Base-by-base conservation (phyloP, 2,329 filamentous ascomycete species). In the Fusarium foetens region DNA sequence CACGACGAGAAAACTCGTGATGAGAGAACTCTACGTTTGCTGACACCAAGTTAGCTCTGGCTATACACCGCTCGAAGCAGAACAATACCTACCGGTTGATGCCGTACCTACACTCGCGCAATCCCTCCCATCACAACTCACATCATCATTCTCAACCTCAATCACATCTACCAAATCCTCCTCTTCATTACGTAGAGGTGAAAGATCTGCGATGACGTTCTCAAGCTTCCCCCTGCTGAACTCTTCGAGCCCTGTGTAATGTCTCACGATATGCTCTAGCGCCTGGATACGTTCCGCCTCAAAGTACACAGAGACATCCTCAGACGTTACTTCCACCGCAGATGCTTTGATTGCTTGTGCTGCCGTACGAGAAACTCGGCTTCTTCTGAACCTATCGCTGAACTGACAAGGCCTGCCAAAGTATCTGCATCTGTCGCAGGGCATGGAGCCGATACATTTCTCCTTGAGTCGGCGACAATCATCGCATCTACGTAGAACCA, bases 391-490 rank as follows among this genome's bases (percentile, higher is more conserved):
- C 27, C 62, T 58, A 10, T 75, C 53, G 29, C 53, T 73, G 69
- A 73, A 74, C 19, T 66, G 51, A 45, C 67, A 70, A 11, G 59
- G 25, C 6, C 65, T 58, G 12, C 62, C 51, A 14, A 63, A 71
- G 25, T 62, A 74, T 17, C 46, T 71, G 55, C 73, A 76, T 65
- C 71, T 69, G 35, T 72, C 58, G 19, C 73, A 76, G 31, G 73
- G 69, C 13, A 52, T 49, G 16, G 45, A 58, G 35, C 73, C 71
- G 33, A 67, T 63, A 36, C 64, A 74, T 43, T 74, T 76, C 57
- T 76, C 66, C 19, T 73, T 73, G 10, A 76, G 69, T 25, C 66
- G 63, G 12, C 73, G 63, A 12, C 74, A 76, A 33, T 71, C 52
- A 25, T 75, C 70, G 27, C 75, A 76, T 23, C 75, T 76, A 36